Conservation (phyloP, 352 stramenopile species). For the Phytophthora agathidicida region DNA sequence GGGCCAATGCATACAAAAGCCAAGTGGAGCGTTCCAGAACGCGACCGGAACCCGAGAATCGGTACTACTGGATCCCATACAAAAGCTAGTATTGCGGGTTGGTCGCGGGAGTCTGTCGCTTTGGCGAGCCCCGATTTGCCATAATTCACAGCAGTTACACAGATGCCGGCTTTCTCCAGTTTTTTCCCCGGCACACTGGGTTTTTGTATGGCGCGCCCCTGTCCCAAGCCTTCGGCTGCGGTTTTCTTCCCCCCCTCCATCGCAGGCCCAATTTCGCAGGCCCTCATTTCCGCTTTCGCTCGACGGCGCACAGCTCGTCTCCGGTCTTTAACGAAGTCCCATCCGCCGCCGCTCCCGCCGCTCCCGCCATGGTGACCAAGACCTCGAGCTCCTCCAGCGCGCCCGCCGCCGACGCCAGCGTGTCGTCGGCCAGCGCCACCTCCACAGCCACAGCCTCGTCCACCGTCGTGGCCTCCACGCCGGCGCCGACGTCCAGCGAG, state of each 20-base stretch:
- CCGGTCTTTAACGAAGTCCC: constrained; percentile 67
- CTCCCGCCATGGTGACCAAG: constrained; percentile 44
- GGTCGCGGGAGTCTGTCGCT: constrained; percentile 18
- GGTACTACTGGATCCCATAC: too few relatives aligned
- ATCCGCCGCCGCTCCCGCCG: constrained; percentile 25
- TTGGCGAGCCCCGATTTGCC: constrained; percentile 24
- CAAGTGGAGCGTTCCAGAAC: too few relatives aligned
- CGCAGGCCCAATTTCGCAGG: constrained; percentile 11
- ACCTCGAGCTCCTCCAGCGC: constrained; percentile 36
- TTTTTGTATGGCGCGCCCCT: constrained; percentile 40
- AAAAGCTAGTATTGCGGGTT: too few relatives aligned
- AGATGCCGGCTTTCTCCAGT: constrained; percentile 30
- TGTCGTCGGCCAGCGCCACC: constrained; percentile 36
- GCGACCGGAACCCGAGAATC: too few relatives aligned
- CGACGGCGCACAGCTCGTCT: constrained; percentile 65
- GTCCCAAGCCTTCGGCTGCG: constrained; percentile 30
- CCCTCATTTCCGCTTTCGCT: constrained; percentile 51
- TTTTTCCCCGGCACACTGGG: constrained; percentile 26
- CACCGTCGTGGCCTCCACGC: constrained; percentile 28
- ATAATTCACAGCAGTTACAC: constrained; percentile 42
- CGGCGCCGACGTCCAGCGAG: constrained; percentile 27
- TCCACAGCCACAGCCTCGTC: constrained; percentile 36
- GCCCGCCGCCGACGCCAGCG: constrained; percentile 25
- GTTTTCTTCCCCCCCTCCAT: constrained; percentile 41
- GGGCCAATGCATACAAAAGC: too few relatives aligned